phyloP scores from a whole-genome alignment of 805 yeast species.

The Saccharomyces mikatae region DNA sequence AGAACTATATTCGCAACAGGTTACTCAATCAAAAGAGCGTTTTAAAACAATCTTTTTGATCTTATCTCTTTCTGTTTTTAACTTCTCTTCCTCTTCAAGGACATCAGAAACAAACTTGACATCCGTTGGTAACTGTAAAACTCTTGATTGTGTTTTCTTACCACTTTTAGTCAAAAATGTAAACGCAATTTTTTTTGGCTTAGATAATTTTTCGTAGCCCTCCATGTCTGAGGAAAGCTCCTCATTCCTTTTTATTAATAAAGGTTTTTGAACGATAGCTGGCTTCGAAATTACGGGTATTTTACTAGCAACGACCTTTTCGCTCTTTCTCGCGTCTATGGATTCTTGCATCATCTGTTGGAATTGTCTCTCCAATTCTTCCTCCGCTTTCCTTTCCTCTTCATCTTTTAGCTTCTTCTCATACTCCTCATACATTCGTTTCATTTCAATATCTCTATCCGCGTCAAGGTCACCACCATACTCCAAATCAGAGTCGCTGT shows the following conservation, averaged over 20 bases:
- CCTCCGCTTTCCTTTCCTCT: conserved; percentile 41
- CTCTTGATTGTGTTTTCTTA: conserved; percentile 37
- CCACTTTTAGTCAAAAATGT: conserved; percentile 50
- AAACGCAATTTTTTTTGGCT: conserved; percentile 35
- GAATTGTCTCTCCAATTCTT: conserved; percentile 50
- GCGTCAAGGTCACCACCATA: conserved; percentile 20
- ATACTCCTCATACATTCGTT: conserved; percentile 32
- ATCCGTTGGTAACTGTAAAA: conserved; percentile 44
- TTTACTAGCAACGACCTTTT: conserved; percentile 18
- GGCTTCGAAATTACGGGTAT: conserved; percentile 18
- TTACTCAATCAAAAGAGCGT: conserved; percentile 17
- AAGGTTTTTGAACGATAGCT: neutral
- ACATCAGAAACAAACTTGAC: conserved; percentile 48
- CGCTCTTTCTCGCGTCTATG: conserved; percentile 33
- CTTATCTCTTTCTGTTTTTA: conserved; percentile 45
- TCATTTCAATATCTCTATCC: conserved; percentile 28
- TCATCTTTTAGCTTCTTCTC: conserved; percentile 32
- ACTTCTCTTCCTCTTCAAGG: conserved; percentile 41
- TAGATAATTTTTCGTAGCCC: neutral
- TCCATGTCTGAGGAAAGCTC: neutral
- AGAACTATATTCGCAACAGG: neutral
- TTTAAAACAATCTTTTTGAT: conserved; percentile 48
- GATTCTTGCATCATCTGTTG: conserved; percentile 46
- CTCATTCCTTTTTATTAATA: neutral
- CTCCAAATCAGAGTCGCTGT: conserved; percentile 20